Base-by-base conservation (phyloP, 2,329 filamentous ascomycete genomes). In the Amauroascus niger region DNA sequence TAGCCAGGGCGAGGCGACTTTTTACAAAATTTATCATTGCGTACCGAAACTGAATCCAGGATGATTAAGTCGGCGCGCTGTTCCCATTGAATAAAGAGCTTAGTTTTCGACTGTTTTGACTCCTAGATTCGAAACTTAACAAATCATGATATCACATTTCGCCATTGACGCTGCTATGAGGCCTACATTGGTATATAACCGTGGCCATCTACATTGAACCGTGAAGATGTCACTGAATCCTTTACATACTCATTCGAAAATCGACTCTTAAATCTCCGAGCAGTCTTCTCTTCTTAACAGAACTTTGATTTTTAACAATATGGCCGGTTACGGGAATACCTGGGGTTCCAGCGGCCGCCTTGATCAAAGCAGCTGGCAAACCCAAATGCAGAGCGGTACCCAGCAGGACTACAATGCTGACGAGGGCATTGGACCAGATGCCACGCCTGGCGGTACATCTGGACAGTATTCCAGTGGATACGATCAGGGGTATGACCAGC, bases 261-360 rank as follows among this genome's bases (percentile, higher is more conserved):
- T 40, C 6, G 18, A 6, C 4, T 40, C 37, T 20, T 40, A 7
- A n/a, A 7, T 14, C 11, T 24, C 20, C 3, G 26, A 24, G 18
- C 2, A 43, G 14, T 5, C 2, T 26, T 20, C 37, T 22, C 14
- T 2, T 9, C 7, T 14, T 6, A 35, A 3, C 13, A 14, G 32
- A 35, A 35, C 3, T 5, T 30, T 30, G 11, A 6, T 30, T 11
- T 11, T 9, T 5, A 18, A 7, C 13, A 50, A 13, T 41, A 58
- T 58, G 57, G 53, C 57, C 22, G 55, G 57, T 37, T 48, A 45
- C 32, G 43, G 47, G 28, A 47, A 57, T 44, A 51, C 40, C 33
- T 57, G 52, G 55, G 45, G 33, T 24, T 18, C 52, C 8, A 22
- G 41, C 45, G 40, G 44, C 18, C 55, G 57, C 22, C 49, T 49